These are phyloP conservation scores for Cystobasidium ongulense DNA, from an alignment of 768 basidiomycete species.

Conservation along the genomic window DNA sequence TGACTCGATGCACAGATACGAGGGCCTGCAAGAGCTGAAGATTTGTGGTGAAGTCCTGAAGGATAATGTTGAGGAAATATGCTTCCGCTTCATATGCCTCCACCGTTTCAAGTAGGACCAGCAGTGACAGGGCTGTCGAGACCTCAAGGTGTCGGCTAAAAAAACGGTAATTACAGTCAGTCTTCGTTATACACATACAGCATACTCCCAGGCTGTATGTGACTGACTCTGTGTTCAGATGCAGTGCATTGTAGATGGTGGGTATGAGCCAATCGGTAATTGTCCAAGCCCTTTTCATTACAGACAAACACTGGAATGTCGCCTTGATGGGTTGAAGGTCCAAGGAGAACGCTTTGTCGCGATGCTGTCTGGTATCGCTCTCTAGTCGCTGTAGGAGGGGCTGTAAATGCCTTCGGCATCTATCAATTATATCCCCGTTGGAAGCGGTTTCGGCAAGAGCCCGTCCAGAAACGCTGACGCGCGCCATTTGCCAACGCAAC, in stretches of 20 bases:
- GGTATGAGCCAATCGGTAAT: not conserved
- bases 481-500: not conserved
- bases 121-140: not conserved
- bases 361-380: not conserved
- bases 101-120: not conserved
- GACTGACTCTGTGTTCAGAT: not conserved
- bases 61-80: not conserved
- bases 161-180: too few relatives aligned
- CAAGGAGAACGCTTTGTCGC: not conserved
- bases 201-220: not conserved
- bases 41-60: not conserved
- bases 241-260: not conserved
- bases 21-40: not conserved
- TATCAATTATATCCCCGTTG: too few relatives aligned
- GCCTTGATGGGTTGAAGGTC: not conserved
- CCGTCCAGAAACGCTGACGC: not conserved
- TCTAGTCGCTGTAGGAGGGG: not conserved
- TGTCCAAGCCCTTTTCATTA: not conserved
- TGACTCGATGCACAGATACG: not conserved
- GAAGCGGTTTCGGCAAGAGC: not conserved
- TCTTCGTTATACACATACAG: not conserved
- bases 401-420: too few relatives aligned
- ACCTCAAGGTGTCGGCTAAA: not conserved
- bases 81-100: not conserved
- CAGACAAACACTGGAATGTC: not conserved